Evolutionary conservation across 2,329 filamentous ascomycete genomes (phyloP).

Genomic region (Colletotrichum sp.): DNA sequence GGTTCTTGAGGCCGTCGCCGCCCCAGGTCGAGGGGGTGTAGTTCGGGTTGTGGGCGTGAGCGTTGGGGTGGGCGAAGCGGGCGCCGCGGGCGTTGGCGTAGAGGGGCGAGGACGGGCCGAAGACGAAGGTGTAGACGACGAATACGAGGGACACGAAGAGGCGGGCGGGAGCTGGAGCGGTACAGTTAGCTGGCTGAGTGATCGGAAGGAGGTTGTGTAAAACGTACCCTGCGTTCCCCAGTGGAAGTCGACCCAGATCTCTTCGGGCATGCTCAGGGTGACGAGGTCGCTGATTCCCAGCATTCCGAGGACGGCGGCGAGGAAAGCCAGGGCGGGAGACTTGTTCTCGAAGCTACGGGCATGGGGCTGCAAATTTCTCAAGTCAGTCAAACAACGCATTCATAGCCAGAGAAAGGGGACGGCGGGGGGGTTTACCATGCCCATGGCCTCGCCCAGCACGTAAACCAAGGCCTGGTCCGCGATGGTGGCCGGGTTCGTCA

Average conservation of each 20-base stretch:
- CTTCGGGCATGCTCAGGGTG: conserved; percentile 71
- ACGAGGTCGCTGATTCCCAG: conserved; percentile 69
- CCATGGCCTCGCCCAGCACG: conserved; percentile 83
- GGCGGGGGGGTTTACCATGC: conserved; percentile 62
- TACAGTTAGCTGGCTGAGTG: conserved; percentile 2
- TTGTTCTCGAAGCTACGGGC: conserved; percentile 71
- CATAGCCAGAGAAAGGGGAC: not conserved
- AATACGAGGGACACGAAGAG: conserved; percentile 66
- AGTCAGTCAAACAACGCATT: not conserved
- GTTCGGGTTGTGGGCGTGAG: conserved; percentile 35
- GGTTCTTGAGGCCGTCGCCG: conserved; percentile 78
- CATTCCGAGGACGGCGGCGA: conserved; percentile 70
- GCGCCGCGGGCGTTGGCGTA: conserved; percentile 38
- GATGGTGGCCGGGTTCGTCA: conserved; percentile 73
- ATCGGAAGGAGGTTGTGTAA: conserved; percentile 33
- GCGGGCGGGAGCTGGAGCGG: conserved; percentile 62
- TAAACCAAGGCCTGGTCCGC: conserved; percentile 82
- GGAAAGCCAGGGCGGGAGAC: conserved; percentile 74
- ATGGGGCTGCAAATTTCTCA: conserved; percentile 53
- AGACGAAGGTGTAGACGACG: conserved; percentile 69
- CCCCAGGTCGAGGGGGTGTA: conserved; percentile 51
- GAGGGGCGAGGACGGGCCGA: conserved; percentile 56
- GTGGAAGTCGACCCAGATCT: conserved; percentile 66
- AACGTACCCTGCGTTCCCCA: conserved; percentile 69
- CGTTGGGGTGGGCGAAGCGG: conserved; percentile 39